Evolutionary conservation across 345 rosid species (phyloP).

Genomic region (Bretschneidera sinensis): DNA sequence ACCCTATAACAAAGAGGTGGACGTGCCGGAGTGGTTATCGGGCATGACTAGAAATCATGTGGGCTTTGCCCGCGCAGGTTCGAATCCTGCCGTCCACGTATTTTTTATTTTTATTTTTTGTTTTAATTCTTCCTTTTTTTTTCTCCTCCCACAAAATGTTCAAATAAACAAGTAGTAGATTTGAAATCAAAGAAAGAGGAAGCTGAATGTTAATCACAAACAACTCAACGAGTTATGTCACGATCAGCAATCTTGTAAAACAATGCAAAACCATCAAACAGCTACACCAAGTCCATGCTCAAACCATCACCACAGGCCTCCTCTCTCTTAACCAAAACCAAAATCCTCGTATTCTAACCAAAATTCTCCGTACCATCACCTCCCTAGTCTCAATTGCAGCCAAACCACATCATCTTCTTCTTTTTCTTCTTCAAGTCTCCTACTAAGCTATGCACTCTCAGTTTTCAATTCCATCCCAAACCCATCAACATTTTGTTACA

Average conservation of each 20-base stretch:
- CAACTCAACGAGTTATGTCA: neutral
- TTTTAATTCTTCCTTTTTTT: too few species aligned
- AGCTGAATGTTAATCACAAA: constrained; percentile 6
- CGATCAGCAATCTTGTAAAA: constrained; percentile 16
- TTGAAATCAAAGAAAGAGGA: neutral
- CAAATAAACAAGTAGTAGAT: neutral
- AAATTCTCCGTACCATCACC: constrained; percentile 41
- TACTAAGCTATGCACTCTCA: constrained; percentile 35
- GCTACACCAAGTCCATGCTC: constrained; percentile 27
- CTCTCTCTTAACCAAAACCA: constrained; percentile 2
- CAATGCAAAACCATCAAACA: constrained; percentile 23
- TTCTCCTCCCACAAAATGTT: neutral
- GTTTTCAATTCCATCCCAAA: constrained; percentile 35
- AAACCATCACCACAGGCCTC: constrained; percentile 19
- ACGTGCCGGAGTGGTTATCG: constrained; percentile 98
- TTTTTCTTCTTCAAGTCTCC: constrained; percentile 4
- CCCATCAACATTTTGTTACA: constrained; percentile 60
- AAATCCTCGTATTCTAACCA: constrained; percentile 22
- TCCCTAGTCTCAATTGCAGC: constrained; percentile 17
- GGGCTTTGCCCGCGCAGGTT: constrained; percentile 94
- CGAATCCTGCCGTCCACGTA: constrained; percentile 49
- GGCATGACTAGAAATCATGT: constrained; percentile 98
- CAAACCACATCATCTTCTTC: constrained; percentile 5
- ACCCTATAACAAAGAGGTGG: constrained; percentile 45
- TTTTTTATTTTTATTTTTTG: too few species aligned